These are phyloP conservation scores for Endocladia muricata DNA, from an alignment of 31 red algal genomes.

Conservation along the genomic window DNA sequence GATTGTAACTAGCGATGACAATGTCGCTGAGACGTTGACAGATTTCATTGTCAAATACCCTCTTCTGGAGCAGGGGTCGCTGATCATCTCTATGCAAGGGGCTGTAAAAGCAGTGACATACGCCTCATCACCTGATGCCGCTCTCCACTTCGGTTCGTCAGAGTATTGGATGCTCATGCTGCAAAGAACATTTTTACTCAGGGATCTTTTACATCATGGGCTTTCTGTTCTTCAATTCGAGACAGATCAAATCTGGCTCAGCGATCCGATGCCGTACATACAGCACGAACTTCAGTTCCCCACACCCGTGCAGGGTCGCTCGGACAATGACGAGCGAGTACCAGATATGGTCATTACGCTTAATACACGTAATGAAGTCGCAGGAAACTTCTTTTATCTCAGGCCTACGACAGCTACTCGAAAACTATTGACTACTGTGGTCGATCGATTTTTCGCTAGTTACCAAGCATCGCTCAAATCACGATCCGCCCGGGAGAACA, in stretches of 20 bases:
- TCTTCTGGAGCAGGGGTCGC: constrained; percentile 21
- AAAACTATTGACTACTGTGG: constrained; percentile 43
- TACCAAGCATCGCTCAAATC: constrained; percentile 30
- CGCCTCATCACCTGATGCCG: constrained; percentile 14
- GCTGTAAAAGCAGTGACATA: constrained; percentile 3
- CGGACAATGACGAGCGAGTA: constrained; percentile 13
- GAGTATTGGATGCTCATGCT: constrained; percentile 83
- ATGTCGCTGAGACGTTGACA: constrained; percentile 8
- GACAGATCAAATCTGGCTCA: constrained; percentile 69
- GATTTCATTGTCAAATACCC: constrained; percentile 24
- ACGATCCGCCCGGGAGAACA: constrained; percentile 14
- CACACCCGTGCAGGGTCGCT: too few species aligned
- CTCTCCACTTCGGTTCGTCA: constrained; percentile 20
- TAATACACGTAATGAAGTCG: constrained; percentile 59
- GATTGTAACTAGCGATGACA: constrained; percentile 37
- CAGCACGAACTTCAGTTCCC: constrained; percentile 33
- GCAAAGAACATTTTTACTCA: constrained; percentile 57
- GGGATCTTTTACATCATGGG: constrained; percentile 36
- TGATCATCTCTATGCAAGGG: constrained; percentile 27
- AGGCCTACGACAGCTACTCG: constrained; percentile 58
- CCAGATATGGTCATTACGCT: constrained; percentile 71
- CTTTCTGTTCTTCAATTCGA: constrained; percentile 71
- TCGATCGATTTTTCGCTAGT: constrained; percentile 29
- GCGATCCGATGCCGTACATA: constrained; percentile 48
- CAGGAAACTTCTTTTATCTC: constrained; percentile 80